Evolutionary conservation across 2,329 filamentous ascomycete species (phyloP).

Genomic region (Dactylellina leptospora): DNA sequence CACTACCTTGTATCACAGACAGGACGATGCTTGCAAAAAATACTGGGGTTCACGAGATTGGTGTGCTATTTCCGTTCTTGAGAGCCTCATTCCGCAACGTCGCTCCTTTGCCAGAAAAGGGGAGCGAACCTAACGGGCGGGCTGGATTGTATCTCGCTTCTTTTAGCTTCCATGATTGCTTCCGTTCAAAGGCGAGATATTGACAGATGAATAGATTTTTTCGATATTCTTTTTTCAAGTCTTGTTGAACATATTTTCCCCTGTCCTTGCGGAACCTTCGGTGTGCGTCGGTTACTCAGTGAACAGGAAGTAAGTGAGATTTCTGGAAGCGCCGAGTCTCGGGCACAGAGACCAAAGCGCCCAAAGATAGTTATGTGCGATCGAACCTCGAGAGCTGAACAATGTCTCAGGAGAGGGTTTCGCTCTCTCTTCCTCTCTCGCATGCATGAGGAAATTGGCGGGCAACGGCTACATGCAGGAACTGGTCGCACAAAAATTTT

Average conservation of each 20-base stretch:
- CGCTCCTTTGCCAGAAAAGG: constrained; percentile 14
- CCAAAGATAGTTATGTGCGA: too few relatives aligned
- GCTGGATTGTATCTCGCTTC: constrained; percentile 14
- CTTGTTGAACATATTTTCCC: constrained; percentile 1
- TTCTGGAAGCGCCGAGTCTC: constrained; percentile 34
- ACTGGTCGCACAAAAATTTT: constrained; percentile 26
- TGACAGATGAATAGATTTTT: not conserved
- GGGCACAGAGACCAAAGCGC: too few relatives aligned
- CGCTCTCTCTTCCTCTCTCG: not conserved
- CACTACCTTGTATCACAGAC: constrained; percentile 16
- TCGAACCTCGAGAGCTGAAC: constrained; percentile 20
- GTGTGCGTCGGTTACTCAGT: not conserved
- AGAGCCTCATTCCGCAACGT: constrained; percentile 25
- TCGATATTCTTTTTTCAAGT: too few relatives aligned
- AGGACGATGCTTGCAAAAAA: constrained; percentile 7
- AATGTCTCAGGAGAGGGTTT: constrained; percentile 13
- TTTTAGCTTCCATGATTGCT: constrained; percentile 5
- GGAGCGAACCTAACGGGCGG: not conserved
- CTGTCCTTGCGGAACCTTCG: constrained; percentile 4
- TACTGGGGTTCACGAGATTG: constrained; percentile 14
- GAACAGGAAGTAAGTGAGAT: not conserved
- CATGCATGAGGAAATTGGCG: constrained; percentile 42
- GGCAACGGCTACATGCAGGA: constrained; percentile 32
- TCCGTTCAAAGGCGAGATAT: constrained; percentile 19
- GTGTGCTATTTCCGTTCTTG: constrained; percentile 30